Evolutionary conservation across 139 green algal species (phyloP).

Genomic region (Micromonas pusilla): DNA sequence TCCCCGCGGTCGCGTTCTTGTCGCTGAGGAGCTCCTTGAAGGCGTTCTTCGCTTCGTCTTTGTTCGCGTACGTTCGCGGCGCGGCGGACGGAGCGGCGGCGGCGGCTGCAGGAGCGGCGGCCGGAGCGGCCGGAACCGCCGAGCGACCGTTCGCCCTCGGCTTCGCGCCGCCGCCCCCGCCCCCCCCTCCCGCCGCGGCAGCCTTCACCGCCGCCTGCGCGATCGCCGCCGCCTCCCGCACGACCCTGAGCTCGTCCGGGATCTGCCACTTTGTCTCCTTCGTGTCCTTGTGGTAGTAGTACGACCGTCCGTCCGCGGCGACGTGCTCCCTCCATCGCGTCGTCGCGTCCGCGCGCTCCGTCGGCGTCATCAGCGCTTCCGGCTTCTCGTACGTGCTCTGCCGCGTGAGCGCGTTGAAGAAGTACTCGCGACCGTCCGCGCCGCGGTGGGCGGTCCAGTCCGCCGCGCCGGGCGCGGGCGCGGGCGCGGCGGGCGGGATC

Average conservation of each 20-base stretch:
- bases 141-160: not conserved
- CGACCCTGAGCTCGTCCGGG: conserved; percentile 61
- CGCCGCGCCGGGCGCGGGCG: not conserved
- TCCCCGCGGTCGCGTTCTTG: conserved; percentile 46
- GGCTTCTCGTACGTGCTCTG: conserved; percentile 83
- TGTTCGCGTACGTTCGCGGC: not conserved
- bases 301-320: conserved; percentile 81
- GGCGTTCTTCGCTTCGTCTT: conserved; percentile 76
- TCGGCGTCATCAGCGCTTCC: conserved; percentile 56
- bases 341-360: conserved; percentile 22
- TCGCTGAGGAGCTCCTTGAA: conserved; percentile 85
- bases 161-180: not conserved
- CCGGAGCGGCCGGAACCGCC: conserved; percentile 12
- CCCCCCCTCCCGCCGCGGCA: conserved; percentile 3
- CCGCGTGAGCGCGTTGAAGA: conserved; percentile 74
- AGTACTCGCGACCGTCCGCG: conserved; percentile 85
- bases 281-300: conserved; percentile 77
- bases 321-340: conserved; percentile 26
- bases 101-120: not conserved
- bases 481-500: not conserved
- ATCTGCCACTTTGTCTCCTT: conserved; percentile 70
- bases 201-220: conserved; percentile 3
- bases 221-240: conserved; percentile 1
- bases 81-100: not conserved
- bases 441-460: conserved; percentile 83